Evolutionary conservation across 768 basidiomycete genomes (phyloP).

Genomic region (Amanita fuliginea): DNA sequence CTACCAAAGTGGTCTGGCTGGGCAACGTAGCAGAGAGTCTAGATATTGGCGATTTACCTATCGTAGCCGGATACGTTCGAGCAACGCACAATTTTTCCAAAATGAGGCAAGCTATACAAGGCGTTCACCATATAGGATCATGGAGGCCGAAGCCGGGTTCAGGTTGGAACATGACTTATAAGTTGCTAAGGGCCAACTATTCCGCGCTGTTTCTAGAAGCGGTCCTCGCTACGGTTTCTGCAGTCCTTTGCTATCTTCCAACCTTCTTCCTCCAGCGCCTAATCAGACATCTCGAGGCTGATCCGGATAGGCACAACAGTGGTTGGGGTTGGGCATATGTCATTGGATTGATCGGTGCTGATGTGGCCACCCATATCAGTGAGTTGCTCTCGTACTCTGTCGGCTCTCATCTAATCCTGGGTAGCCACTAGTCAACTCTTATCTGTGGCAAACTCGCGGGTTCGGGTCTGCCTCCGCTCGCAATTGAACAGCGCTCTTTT

Average conservation of each 20-base stretch:
- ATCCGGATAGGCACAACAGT: slow-evolving; percentile 39
- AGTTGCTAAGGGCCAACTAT: slow-evolving; percentile 47
- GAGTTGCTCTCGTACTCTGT: slow-evolving; percentile 7
- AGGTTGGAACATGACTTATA: slow-evolving; percentile 55
- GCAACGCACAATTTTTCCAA: slow-evolving; percentile 45
- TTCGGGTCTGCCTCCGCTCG: slow-evolving; percentile 61
- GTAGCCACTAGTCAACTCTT: slow-evolving; percentile 60
- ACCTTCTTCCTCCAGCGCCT: slow-evolving; percentile 52
- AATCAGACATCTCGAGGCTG: slow-evolving; percentile 55
- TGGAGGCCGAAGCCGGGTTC: slow-evolving; percentile 53
- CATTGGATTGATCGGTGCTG: slow-evolving; percentile 23
- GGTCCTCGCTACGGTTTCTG: slow-evolving; percentile 41
- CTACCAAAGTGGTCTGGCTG: slow-evolving; percentile 78
- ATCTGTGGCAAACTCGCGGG: slow-evolving; percentile 54
- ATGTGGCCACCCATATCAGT: slow-evolving; percentile 23
- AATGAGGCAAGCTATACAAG: slow-evolving; percentile 51
- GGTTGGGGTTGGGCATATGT: slow-evolving; percentile 69
- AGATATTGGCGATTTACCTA: slow-evolving; percentile 82
- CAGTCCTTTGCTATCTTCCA: slow-evolving; percentile 53
- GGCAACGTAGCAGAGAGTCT: slow-evolving; percentile 65
- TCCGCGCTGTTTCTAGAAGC: slow-evolving; percentile 28
- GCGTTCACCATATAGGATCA: slow-evolving; percentile 34
- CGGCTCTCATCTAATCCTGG: background rate
- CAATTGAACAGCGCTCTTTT: slow-evolving; percentile 82
- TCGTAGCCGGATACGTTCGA: slow-evolving; percentile 68